Percentiles rank a stretch among this genome's conserved stretches.
Conservation (phyloP, 2,329 filamentous ascomycete genomes). For the Diaporthe nobilis region DNA sequence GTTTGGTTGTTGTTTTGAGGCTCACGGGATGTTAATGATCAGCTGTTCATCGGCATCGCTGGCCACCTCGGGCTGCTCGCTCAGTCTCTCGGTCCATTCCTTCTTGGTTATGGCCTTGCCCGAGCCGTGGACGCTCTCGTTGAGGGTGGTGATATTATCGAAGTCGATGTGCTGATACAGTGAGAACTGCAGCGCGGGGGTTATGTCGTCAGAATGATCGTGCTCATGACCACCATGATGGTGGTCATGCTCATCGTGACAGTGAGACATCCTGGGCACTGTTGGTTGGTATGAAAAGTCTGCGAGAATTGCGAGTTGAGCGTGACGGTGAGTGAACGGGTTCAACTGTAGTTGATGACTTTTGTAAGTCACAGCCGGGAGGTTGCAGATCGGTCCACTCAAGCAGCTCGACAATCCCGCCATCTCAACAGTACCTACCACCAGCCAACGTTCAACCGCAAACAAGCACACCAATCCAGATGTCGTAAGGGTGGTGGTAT, state of each 20-base stretch:
- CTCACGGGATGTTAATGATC: slow-evolving; percentile 91
- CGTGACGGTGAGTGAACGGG: neutral
- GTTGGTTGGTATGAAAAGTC: neutral
- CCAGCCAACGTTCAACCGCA: too few relatives aligned
- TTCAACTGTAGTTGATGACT: slow-evolving; percentile 38
- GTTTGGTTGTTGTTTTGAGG: slow-evolving; percentile 42
- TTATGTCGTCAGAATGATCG: slow-evolving; percentile 93
- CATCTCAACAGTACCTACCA: neutral
- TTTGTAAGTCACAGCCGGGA: slow-evolving; percentile 28
- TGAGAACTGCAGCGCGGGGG: slow-evolving; percentile 89
- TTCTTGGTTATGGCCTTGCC: slow-evolving; percentile 87
- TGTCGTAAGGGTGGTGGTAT: too few relatives aligned
- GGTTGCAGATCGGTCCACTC: neutral
- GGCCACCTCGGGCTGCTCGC: slow-evolving; percentile 79
- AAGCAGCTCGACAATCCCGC: neutral
- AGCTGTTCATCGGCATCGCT: slow-evolving; percentile 94
- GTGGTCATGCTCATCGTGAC: slow-evolving; percentile 57
- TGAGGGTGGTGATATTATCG: slow-evolving; percentile 85
- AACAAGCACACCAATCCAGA: neutral
- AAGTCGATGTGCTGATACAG: slow-evolving; percentile 96
- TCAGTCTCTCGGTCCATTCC: slow-evolving; percentile 87
- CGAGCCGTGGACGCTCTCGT: slow-evolving; percentile 78
- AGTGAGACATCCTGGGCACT: slow-evolving; percentile 47
- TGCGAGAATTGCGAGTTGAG: neutral
- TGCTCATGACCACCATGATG: slow-evolving; percentile 74